These are phyloP conservation scores for Fragilaria crotonensis DNA, from an alignment of 108 stramenopile species.

Conservation along the genomic window DNA sequence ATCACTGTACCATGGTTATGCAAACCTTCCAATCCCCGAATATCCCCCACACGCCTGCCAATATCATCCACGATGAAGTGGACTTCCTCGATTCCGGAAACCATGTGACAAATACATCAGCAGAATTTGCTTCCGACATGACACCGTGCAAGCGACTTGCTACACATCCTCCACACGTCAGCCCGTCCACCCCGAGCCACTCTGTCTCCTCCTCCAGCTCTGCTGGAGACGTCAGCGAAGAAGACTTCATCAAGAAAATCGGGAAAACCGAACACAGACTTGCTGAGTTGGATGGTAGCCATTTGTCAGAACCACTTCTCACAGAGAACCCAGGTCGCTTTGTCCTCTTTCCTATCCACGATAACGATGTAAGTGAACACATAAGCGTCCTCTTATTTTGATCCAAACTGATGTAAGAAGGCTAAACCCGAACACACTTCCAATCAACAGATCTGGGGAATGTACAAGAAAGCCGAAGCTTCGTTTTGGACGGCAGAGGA, in stretches of 20 bases:
- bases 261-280: constrained; percentile 62
- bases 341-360: constrained; percentile 98
- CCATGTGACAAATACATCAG: not conserved
- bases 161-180: not conserved
- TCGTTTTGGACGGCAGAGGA: constrained; percentile 99
- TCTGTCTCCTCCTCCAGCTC: constrained; percentile 12
- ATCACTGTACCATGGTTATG: not conserved
- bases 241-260: constrained; percentile 10
- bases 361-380: constrained; percentile 77
- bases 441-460: constrained; percentile 67
- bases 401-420: no score
- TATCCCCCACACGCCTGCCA: not conserved
- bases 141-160: not conserved
- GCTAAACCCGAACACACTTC: no score
- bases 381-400: not conserved
- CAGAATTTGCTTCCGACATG: not conserved
- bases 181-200: not conserved
- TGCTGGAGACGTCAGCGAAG: not conserved
- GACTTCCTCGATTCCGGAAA: not conserved
- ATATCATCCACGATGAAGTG: not conserved
- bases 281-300: constrained; percentile 47
- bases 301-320: constrained; percentile 57
- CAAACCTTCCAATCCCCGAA: not conserved
- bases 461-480: constrained; percentile 99
- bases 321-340: constrained; percentile 88